Evolutionary conservation across 305 asterid species (phyloP).

Genomic region (Salvia sclarea): DNA sequence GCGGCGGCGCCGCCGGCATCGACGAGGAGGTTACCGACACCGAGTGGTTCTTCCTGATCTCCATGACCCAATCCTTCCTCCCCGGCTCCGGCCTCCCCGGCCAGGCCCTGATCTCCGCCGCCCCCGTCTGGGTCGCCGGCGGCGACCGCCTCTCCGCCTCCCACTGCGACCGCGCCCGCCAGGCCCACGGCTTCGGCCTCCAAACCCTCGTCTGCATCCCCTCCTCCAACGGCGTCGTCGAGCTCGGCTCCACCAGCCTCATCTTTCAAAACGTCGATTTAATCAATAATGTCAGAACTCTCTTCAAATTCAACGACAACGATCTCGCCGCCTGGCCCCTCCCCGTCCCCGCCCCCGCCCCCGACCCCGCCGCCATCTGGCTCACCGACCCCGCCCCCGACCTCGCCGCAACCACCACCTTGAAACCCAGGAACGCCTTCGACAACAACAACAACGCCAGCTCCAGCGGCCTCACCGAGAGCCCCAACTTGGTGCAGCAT

Average conservation of each 20-base stretch:
- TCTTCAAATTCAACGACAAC: conserved; percentile 62
- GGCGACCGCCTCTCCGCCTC: conserved; percentile 52
- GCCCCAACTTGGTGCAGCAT: conserved; percentile 32
- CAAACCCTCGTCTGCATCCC: conserved; percentile 85
- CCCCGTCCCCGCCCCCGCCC: conserved; percentile 43
- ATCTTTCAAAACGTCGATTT: conserved; percentile 82
- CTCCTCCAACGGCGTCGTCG: conserved; percentile 79
- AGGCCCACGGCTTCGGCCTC: conserved; percentile 67
- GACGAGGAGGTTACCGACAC: conserved; percentile 95
- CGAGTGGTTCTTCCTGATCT: conserved; percentile 91
- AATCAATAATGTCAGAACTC: conserved; percentile 64
- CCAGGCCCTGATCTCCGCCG: too few species aligned
- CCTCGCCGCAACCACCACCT: background rate
- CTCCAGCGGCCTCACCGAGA: conserved; percentile 37
- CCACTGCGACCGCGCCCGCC: conserved; percentile 73
- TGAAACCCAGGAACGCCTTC: conserved; percentile 29
- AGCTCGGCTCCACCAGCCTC: conserved; percentile 78
- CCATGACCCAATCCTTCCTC: conserved; percentile 79
- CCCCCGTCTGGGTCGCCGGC: conserved; percentile 81
- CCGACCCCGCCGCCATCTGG: conserved; percentile 33
- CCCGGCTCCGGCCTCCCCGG: conserved; percentile 85
- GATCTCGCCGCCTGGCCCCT: conserved; percentile 36
- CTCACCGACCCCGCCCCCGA: conserved; percentile 44
- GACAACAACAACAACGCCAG: conserved; percentile 45
- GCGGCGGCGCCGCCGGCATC: conserved; percentile 59